Evolutionary conservation across 1,284 basidiomycete species (phyloP).

Genomic region (Singerocomus inundabilis): DNA sequence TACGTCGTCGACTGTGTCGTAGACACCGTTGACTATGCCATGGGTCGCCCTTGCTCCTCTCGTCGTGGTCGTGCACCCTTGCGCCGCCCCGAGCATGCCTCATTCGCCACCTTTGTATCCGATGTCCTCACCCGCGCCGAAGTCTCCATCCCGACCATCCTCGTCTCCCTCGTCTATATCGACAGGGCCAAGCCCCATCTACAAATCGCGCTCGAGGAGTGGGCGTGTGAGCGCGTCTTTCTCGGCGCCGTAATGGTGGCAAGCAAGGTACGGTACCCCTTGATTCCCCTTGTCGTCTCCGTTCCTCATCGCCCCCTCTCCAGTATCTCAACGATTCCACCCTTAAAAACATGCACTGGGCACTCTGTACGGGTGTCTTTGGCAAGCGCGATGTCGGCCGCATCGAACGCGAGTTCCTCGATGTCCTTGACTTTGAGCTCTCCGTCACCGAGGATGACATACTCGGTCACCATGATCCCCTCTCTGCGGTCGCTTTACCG

Average conservation of each 20-base stretch:
- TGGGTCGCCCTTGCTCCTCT: conserved; percentile 58
- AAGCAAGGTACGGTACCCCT: conserved; percentile 53
- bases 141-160: conserved; percentile 59
- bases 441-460: conserved; percentile 60
- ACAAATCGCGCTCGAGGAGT: conserved; percentile 72
- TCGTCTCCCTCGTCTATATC: conserved; percentile 68
- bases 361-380: conserved; percentile 73
- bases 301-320: conserved; percentile 17
- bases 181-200: conserved; percentile 69
- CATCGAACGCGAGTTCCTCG: conserved; percentile 75
- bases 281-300: conserved; percentile 12
- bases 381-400: conserved; percentile 74
- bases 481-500: conserved; percentile 42
- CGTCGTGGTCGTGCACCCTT: conserved; percentile 45
- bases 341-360: conserved; percentile 76
- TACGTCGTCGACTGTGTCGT: conserved; percentile 63
- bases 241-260: conserved; percentile 70
- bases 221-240: conserved; percentile 77
- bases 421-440: conserved; percentile 71
- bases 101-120: conserved; percentile 60
- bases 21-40: conserved; percentile 71
- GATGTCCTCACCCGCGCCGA: conserved; percentile 68
- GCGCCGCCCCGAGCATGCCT: conserved; percentile 49
- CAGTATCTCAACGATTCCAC: conserved; percentile 75
- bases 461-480: conserved; percentile 55